Base-by-base conservation (phyloP, 495 filamentous ascomycete species). In the Neurospora sp. region DNA sequence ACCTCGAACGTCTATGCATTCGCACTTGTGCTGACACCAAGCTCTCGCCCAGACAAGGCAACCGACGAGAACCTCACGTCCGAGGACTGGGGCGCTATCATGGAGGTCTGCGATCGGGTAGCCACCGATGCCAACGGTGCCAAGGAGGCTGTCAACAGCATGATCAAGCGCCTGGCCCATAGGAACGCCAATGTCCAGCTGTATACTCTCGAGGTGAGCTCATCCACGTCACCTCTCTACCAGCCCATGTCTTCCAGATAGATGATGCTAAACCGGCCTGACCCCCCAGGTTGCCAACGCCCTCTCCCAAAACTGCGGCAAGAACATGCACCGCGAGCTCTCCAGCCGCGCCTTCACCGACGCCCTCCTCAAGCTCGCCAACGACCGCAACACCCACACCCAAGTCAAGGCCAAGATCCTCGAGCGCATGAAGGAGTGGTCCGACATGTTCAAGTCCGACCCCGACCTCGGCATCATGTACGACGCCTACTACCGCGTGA, bases 121-220 rank as follows among this genome's bases (percentile, higher is more conserved):
- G 83, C 79, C 38, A 83, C 79, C 70, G 82, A 87, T 71, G 70
- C 80, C 61, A 87, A 84, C 79, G 88, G 94, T 59, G 87, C 94
- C 70, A 97, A 97, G 83, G 95, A 98, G 84, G 94, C 90, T 20
- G 93, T 98, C 74, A 92, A 94, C 74, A 91, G 93, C 73, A 87
- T 99, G 87, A 99, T 98, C 81, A 98, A 97, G 84, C 87, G 96
- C 73, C 86, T 99, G 75, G 96, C 96, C 72, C 95, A 99, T 83
- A 89, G 96, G 74, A 99, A 99, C 83, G 96, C 96, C 72, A 98
- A 99, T 83, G 96, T 99, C n/a, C 96, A 99, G 83, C 87, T 99
- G 40, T 99, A 99, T 80, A 98, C 96, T 22, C 87, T 99, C 72
- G 96, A 99, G 88, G 94, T 96, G 76, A 68, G 87, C 35, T 10